Evolutionary conservation across 306 rosid genomes (phyloP).

Genomic region (Erythrophleum fordii): DNA sequence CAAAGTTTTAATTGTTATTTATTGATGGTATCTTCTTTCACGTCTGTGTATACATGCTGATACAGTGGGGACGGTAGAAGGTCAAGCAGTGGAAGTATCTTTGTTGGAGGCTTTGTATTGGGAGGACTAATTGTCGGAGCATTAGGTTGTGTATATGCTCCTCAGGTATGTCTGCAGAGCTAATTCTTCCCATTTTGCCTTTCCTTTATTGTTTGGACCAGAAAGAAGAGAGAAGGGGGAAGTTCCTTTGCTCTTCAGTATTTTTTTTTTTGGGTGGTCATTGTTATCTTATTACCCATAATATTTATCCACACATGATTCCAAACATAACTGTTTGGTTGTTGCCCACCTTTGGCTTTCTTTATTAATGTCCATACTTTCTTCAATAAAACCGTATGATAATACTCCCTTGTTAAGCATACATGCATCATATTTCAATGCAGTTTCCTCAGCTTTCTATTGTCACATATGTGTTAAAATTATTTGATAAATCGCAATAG

Average conservation of each 20-base stretch:
- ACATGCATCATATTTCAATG: too few species aligned
- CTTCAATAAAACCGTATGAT: not conserved
- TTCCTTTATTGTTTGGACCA: not conserved
- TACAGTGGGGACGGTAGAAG: constrained; percentile 57
- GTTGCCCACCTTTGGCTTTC: not conserved
- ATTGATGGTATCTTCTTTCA: not conserved
- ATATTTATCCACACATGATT: not conserved
- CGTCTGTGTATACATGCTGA: not conserved
- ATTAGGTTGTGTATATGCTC: constrained; percentile 52
- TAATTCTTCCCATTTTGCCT: not conserved
- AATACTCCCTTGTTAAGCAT: not conserved
- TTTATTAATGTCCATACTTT: not conserved
- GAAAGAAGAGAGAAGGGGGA: not conserved
- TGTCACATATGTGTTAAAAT: too few species aligned
- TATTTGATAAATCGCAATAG: too few species aligned
- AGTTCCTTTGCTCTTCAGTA: not conserved
- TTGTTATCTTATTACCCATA: not conserved
- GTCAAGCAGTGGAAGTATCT: constrained; percentile 31
- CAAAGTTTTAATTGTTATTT: not conserved
- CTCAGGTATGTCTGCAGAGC: constrained; percentile 50
- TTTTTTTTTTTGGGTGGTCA: not conserved
- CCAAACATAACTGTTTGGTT: not conserved
- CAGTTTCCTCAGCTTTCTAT: too few species aligned
- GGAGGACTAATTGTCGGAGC: constrained; percentile 30
- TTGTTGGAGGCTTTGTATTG: constrained; percentile 68